Evolutionary conservation across 345 rosid genomes (phyloP).

Genomic region (Gossypioides kirkii): DNA sequence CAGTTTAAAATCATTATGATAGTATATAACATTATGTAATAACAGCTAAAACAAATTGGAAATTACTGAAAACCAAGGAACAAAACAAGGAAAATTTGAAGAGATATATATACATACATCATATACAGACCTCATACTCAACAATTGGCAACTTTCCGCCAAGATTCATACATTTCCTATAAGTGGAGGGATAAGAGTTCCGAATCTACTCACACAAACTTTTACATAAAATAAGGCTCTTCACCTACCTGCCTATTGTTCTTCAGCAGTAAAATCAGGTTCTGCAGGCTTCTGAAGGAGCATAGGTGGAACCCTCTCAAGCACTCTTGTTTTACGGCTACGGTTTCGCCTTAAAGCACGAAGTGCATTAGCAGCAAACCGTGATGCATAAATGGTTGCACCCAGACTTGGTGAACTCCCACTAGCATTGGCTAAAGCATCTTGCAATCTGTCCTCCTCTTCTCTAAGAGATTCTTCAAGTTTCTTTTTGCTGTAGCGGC

Average conservation of each 20-base stretch:
- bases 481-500: constrained; percentile 66
- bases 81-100: background rate
- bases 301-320: constrained; percentile 61
- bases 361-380: constrained; percentile 85
- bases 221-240: background rate
- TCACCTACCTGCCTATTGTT: constrained; percentile 20
- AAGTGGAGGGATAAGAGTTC: background rate
- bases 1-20: background rate
- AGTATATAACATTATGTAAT: background rate
- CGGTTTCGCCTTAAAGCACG: constrained; percentile 47
- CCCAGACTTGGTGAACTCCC: constrained; percentile 80
- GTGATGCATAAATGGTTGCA: constrained; percentile 78
- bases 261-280: constrained; percentile 75
- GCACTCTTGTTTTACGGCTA: constrained; percentile 52
- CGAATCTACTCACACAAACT: background rate
- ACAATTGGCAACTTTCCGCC: background rate
- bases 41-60: background rate
- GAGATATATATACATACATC: background rate
- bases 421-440: constrained; percentile 61
- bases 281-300: constrained; percentile 88
- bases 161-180: background rate
- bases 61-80: background rate
- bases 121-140: background rate
- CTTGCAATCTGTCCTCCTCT: constrained; percentile 75
- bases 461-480: constrained; percentile 60